A percentile compares a stretch with the other conserved stretches of the same genome.
Evolutionary conservation across 805 yeast genomes (phyloP).

Genomic region (Schwanniomyces pseudopolymorphus): DNA sequence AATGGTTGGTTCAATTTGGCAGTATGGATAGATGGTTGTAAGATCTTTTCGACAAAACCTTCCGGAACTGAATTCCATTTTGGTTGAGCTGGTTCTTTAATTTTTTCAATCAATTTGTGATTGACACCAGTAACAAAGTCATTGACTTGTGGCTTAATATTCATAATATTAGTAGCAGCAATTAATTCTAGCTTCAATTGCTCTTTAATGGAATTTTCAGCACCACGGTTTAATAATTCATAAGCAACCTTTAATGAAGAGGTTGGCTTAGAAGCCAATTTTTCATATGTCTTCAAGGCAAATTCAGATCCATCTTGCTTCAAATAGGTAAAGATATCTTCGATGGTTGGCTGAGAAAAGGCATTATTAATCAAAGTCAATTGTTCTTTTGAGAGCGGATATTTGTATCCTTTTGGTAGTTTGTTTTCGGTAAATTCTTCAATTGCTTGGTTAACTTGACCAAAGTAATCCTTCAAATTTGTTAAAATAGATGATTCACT

Average conservation of each 20-base stretch:
- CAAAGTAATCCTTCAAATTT: constrained; percentile 41
- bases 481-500: constrained; percentile 19
- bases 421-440: constrained; percentile 72
- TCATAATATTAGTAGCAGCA: constrained; percentile 71
- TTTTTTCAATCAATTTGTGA: constrained; percentile 61
- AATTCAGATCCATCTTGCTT: constrained; percentile 59
- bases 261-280: constrained; percentile 67
- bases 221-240: constrained; percentile 64
- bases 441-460: constrained; percentile 66
- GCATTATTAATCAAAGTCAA: constrained; percentile 66
- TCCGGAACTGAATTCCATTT: constrained; percentile 19
- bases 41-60: constrained; percentile 18
- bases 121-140: constrained; percentile 73
- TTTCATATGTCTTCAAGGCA: constrained; percentile 56
- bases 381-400: constrained; percentile 55
- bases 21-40: constrained; percentile 18
- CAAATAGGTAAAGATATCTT: constrained; percentile 56
- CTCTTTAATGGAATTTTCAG: constrained; percentile 54
- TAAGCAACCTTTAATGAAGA: constrained; percentile 74
- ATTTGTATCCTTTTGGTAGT: constrained; percentile 61
- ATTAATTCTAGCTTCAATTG: constrained; percentile 73
- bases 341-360: constrained; percentile 55
- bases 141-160: constrained; percentile 47
- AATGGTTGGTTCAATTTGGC: constrained; percentile 33
- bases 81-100: constrained; percentile 44